phyloP scores from a whole-genome alignment of 1,284 basidiomycete species.

The Afroboletus lepidellus region DNA sequence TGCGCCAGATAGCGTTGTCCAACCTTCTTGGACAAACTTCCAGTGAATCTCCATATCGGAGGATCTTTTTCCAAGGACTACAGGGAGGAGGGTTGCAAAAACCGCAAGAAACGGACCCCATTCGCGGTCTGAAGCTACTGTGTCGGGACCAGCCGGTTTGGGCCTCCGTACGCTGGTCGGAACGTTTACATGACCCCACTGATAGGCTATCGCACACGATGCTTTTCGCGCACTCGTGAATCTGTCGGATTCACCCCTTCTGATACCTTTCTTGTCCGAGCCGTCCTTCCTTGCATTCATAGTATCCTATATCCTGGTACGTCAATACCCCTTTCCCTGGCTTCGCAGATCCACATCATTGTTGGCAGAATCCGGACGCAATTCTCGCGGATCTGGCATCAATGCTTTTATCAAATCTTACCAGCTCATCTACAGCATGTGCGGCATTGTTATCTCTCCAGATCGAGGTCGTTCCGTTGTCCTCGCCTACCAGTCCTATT shows the following conservation, averaged over 20 bases:
- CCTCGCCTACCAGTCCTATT: conserved; percentile 35
- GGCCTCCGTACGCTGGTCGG: conserved; percentile 10
- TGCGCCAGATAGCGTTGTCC: conserved; percentile 81
- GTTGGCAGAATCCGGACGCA: conserved; percentile 76
- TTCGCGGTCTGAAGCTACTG: conserved; percentile 77
- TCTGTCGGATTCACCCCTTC: conserved; percentile 80
- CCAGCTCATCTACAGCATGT: conserved; percentile 74
- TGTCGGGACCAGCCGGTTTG: conserved; percentile 83
- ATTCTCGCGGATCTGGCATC: conserved; percentile 91
- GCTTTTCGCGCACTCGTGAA: conserved; percentile 95
- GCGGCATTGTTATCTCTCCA: conserved; percentile 66
- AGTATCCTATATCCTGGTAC: conserved; percentile 87
- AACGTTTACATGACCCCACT: conserved; percentile 17
- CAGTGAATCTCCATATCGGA: conserved; percentile 66
- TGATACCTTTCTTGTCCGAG: conserved; percentile 73
- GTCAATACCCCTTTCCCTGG: conserved; percentile 33
- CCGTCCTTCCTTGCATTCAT: conserved; percentile 79
- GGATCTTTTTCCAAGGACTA: conserved; percentile 69
- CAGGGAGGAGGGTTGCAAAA: conserved; percentile 51
- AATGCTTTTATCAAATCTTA: conserved; percentile 96
- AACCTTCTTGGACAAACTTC: conserved; percentile 83
- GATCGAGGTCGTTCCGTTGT: conserved; percentile 60
- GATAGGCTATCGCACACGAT: conserved; percentile 88
- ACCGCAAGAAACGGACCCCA: conserved; percentile 64
- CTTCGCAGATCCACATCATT: conserved; percentile 13